Evolutionary conservation across 805 yeast genomes (phyloP), one percentile per base, ranked within the genome.

Genomic region (Candida dendrica): DNA sequence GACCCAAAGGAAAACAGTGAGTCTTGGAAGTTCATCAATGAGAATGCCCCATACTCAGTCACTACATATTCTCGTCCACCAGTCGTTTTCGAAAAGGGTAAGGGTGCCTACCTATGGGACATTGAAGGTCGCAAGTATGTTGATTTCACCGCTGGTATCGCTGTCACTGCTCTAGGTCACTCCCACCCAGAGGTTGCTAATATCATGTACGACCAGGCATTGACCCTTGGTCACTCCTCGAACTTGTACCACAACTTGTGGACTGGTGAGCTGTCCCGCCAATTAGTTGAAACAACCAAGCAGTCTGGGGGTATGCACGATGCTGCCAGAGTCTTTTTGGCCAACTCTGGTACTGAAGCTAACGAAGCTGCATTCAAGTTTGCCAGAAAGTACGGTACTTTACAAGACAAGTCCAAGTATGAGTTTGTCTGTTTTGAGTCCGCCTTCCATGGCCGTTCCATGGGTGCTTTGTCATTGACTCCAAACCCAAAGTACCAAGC

Each of bases 111-210:
- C 41, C 60, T 93, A 42, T 89, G 81, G 70, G 98, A 93, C 61
- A 63, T 83, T 38, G 88, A 86, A 52, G 83, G 84, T 46, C 72
- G 77, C 33, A 74, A 82, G 58, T 93, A 82, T 56, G 72, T 93
- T 39, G 98, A 93, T 59, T 91, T 93, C 64, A 81, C 91, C 1
- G 89, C 97, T 2, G 98, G 98, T 41, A 91, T 93, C 51, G 98
- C 98, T 1, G 98, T 93, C 14, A 91, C 96, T n/a, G 82, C 86
- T 1, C 68, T 93, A 48, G 98, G 98, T 3, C 98, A 93, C 58
- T 69, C 89, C 20, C 75, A 93, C 52, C 78, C 80, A 4, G 82
- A 79, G 47, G 74, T 93, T 31, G 75, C 95, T 6, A 67, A 82
- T 42, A 76, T 93, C 46, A 60, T 89, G 47, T 62, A 65, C 43